These are phyloP conservation scores for Maudiozyma bulderi DNA, from an alignment of 805 yeast genomes.

Conservation along the genomic window DNA sequence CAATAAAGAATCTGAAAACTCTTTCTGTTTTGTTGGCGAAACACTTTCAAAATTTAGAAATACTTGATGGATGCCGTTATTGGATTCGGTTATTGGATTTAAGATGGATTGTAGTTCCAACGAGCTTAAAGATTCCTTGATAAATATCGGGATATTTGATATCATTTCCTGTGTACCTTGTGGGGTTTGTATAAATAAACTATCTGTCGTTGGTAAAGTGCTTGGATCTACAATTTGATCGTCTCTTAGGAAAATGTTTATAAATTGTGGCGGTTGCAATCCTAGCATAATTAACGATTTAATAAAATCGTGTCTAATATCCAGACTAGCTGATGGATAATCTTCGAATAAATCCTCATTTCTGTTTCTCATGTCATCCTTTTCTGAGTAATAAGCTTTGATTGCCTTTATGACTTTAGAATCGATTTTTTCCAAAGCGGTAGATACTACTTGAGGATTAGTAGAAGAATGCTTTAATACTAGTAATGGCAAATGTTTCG, in stretches of 20 bases:
- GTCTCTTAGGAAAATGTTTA: slow-evolving; percentile 31
- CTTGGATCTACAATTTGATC: slow-evolving; percentile 32
- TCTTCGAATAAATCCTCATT: slow-evolving; percentile 45
- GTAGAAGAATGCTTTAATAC: slow-evolving; percentile 26
- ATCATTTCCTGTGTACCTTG: slow-evolving; percentile 29
- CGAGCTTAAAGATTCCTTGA: slow-evolving; percentile 18
- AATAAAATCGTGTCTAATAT: slow-evolving; percentile 44
- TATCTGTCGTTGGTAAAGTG: slow-evolving; percentile 27
- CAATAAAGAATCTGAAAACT: slow-evolving; percentile 32
- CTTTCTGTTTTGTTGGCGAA: slow-evolving; percentile 39
- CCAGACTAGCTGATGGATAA: slow-evolving; percentile 37
- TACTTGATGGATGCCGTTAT: slow-evolving; percentile 44
- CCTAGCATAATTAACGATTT: slow-evolving; percentile 35
- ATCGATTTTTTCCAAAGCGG: slow-evolving; percentile 22
- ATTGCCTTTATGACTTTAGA: slow-evolving; percentile 26
- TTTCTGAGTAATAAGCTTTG: slow-evolving; percentile 28
- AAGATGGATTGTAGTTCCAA: slow-evolving; percentile 26
- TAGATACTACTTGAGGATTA: slow-evolving; percentile 19
- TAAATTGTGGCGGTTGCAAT: slow-evolving; percentile 29
- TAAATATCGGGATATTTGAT: slow-evolving; percentile 22
- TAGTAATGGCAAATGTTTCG: slow-evolving; percentile 39
- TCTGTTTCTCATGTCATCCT: slow-evolving; percentile 27
- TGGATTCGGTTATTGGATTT: slow-evolving; percentile 41
- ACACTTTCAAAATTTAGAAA: slow-evolving; percentile 37
- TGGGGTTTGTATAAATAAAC: slow-evolving; percentile 22